A percentile compares a stretch with the other conserved stretches of the same genome.
Conservation (phyloP, 148 eudicot species). For the Heliosperma pusillum region DNA sequence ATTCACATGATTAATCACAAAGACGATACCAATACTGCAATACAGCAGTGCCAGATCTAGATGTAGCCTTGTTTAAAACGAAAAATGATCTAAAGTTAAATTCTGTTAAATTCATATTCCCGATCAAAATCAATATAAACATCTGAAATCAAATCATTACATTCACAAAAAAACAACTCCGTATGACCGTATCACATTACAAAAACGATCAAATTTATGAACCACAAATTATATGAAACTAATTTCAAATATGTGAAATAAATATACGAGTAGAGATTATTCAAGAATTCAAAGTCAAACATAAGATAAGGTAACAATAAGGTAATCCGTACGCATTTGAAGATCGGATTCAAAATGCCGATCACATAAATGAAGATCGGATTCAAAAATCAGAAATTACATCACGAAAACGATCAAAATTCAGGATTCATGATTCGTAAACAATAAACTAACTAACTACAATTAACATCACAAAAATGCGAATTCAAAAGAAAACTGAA, state of each 20-base stretch:
- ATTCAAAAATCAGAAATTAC: background rate
- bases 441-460: background rate
- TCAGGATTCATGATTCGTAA: background rate
- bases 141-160: too few species aligned
- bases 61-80: background rate
- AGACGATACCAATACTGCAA: background rate
- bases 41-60: slow-evolving; percentile 19
- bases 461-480: background rate
- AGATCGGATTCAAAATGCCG: slow-evolving; percentile 4
- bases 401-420: too few species aligned
- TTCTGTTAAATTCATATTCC: background rate
- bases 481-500: background rate
- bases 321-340: background rate
- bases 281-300: background rate
- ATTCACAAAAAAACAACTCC: too few species aligned
- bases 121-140: too few species aligned
- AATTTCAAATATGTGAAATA: too few species aligned
- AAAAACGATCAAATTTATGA: too few species aligned
- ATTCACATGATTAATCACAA: background rate
- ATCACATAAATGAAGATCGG: background rate
- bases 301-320: background rate
- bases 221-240: too few species aligned
- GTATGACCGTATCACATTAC: too few species aligned
- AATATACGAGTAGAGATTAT: background rate
- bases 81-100: slow-evolving; percentile 1